Percentiles rank a stretch among this genome's conserved stretches.
Conservation (phyloP, 179 eudicot species). For the Corrigiola litoralis region DNA sequence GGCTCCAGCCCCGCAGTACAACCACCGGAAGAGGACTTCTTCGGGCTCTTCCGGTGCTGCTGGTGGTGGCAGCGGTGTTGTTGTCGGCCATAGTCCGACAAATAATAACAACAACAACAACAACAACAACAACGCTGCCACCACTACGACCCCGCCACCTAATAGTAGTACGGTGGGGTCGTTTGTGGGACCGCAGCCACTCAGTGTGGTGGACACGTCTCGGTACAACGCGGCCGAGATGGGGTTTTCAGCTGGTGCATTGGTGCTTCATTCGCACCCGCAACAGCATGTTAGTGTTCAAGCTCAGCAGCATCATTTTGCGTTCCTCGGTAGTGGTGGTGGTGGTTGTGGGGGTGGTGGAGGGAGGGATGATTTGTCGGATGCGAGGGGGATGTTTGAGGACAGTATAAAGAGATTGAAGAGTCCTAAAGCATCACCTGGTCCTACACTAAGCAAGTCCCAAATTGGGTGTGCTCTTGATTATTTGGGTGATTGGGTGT, state of each 20-base stretch:
- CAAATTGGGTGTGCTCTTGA: slow-evolving; percentile 51
- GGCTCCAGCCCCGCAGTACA: neutral
- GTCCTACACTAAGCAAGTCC: slow-evolving; percentile 41
- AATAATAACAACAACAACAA: neutral
- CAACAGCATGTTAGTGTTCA: slow-evolving; percentile 1
- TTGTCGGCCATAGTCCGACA: neutral
- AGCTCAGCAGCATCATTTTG: slow-evolving; percentile 32
- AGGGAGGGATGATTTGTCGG: slow-evolving; percentile 51
- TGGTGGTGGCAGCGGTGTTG: neutral
- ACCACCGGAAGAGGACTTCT: slow-evolving; percentile 44
- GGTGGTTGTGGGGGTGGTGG: slow-evolving; percentile 31
- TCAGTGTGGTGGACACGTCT: slow-evolving; percentile 31
- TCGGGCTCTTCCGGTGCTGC: slow-evolving; percentile 18
- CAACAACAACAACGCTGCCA: neutral
- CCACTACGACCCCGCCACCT: no score
- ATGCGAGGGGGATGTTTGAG: slow-evolving; percentile 54
- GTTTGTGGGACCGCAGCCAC: slow-evolving; percentile 8
- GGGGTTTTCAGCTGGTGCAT: slow-evolving; percentile 18
- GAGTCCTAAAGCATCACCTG: slow-evolving; percentile 60
- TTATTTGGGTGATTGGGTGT: slow-evolving; percentile 64
- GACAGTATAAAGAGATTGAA: slow-evolving; percentile 68
- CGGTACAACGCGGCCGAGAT: slow-evolving; percentile 15
- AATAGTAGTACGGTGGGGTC: neutral
- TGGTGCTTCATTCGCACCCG: slow-evolving; percentile 17
- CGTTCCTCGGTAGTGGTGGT: slow-evolving; percentile 22